Conservation (phyloP, 495 filamentous ascomycete genomes). For the Friedmanniomyces simplex region DNA sequence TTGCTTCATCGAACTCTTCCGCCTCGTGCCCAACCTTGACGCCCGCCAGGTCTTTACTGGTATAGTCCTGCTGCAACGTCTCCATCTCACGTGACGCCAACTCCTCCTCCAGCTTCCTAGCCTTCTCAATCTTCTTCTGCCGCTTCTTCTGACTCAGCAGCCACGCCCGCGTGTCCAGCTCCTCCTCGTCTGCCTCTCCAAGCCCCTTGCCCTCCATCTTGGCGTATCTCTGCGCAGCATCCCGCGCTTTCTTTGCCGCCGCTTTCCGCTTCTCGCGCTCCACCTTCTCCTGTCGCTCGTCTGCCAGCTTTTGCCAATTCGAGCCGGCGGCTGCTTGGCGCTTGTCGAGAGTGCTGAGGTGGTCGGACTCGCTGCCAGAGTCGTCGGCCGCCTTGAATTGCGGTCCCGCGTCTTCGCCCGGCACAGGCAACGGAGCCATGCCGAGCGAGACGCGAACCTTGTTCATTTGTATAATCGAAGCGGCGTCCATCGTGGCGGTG, state of each 20-base stretch:
- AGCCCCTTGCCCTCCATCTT: slow-evolving; percentile 71
- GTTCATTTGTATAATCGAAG: slow-evolving; percentile 78
- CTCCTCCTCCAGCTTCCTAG: slow-evolving; percentile 64
- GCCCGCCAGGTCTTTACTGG: slow-evolving; percentile 71
- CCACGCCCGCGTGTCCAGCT: slow-evolving; percentile 78
- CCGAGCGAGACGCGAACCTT: slow-evolving; percentile 81
- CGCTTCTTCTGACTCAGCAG: slow-evolving; percentile 77
- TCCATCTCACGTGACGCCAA: slow-evolving; percentile 51
- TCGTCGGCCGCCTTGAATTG: slow-evolving; percentile 48
- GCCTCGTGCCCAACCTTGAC: slow-evolving; percentile 85
- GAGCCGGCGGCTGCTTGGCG: slow-evolving; percentile 66
- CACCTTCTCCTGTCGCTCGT: slow-evolving; percentile 53
- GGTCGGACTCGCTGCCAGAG: slow-evolving; percentile 45
- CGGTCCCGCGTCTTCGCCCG: slow-evolving; percentile 47
- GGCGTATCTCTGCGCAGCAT: slow-evolving; percentile 62
- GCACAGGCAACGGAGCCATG: slow-evolving; percentile 80
- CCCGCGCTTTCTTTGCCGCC: slow-evolving; percentile 79
- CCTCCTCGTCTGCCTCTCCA: slow-evolving; percentile 57
- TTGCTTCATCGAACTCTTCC: slow-evolving; percentile 56
- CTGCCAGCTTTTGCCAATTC: slow-evolving; percentile 59
- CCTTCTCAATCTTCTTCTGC: slow-evolving; percentile 77
- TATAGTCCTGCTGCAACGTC: slow-evolving; percentile 49
- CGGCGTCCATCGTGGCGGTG: slow-evolving; percentile 19
- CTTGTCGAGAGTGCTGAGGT: slow-evolving; percentile 65
- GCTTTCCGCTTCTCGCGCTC: slow-evolving; percentile 66